These are phyloP conservation scores for Quercus bicolor DNA, from an alignment of 306 rosid genomes.

Conservation along the genomic window DNA sequence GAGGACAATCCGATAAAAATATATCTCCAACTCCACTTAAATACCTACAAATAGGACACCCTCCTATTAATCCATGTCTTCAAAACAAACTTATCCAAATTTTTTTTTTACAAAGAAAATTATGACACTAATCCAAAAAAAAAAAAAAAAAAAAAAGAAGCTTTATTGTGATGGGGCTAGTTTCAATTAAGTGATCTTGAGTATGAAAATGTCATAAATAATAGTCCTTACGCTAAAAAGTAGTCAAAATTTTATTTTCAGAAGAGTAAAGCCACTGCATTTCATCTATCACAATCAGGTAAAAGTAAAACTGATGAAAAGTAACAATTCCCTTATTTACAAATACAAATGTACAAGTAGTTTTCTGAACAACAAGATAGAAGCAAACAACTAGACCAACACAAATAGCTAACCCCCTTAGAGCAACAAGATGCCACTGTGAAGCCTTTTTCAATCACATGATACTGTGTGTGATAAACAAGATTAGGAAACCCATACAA, in stretches of 20 bases:
- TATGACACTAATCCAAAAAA: too few relatives aligned
- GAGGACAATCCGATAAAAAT: too few relatives aligned
- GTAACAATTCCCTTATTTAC: neutral
- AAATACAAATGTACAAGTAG: neutral
- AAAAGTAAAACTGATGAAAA: neutral
- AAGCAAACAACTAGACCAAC: too few relatives aligned
- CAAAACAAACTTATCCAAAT: too few relatives aligned
- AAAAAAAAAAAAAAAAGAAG: too few relatives aligned
- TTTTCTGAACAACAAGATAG: too few relatives aligned
- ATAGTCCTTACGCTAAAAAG: neutral
- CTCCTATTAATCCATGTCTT: too few relatives aligned
- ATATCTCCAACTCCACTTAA: too few relatives aligned
- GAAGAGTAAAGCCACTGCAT: neutral
- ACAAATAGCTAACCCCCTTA: too few relatives aligned
- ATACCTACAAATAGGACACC: too few relatives aligned
- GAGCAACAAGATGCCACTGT: neutral
- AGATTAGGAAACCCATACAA: neutral
- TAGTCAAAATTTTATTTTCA: neutral
- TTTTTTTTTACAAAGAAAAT: too few relatives aligned
- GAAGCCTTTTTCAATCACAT: neutral
- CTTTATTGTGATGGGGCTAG: too few relatives aligned
- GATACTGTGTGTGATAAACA: neutral
- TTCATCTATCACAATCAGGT: neutral
- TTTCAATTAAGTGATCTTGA: neutral
- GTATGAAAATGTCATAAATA: constrained; percentile 5